Base-by-base conservation (phyloP, 2,329 filamentous ascomycete species). In the Graphium sp. region DNA sequence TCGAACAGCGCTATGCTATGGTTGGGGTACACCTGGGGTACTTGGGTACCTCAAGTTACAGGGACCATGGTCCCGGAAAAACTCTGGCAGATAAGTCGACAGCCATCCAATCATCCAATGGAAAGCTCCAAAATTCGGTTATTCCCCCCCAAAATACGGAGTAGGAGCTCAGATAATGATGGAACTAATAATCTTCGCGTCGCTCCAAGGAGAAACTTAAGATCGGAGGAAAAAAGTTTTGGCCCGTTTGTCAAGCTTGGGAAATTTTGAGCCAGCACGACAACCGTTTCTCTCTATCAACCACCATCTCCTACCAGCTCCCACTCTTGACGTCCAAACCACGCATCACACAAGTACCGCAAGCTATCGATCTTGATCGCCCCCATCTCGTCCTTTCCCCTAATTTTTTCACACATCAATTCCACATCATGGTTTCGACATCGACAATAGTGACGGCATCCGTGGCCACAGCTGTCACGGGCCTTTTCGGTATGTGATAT, bases 391-490 rank as follows among this genome's bases (percentile, higher is more conserved):
- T 30, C 22, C 7, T 19, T 19, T 20, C 9, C 13, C 19, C 15
- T 30, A 18, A 18, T 30, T 24, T 24, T 23, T 29, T 17, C 16
- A 3, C 14, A 15, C 13, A 17, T 22, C 16, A 12, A 14, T 6
- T 27, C 14, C 24, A n/a, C 3, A n/a, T 16, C 24, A 7, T 7
- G 9, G n/a, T 17, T 26, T 13, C 11, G 24, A 52, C 60, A 36
- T 58, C 55, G 37, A 67, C 60, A 38, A 46, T 73, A 46, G 61
- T 68, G 49, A 70, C 67, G 47, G 65, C 68, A 48, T 66, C 66
- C 32, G 61, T 70, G 45, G 68, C 67, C 44, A 69, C 66, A 28
- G 52, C 66, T 39, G 67, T 67, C 32, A 67, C 68, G 29, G 68
- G 66, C 38, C 37, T 73, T 31, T 44, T 73, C 41, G 70, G 71